Evolutionary conservation across 805 yeast species (phyloP), one percentile per base, ranked within the genome.

Genomic region (Yamadazyma laniorum): DNA sequence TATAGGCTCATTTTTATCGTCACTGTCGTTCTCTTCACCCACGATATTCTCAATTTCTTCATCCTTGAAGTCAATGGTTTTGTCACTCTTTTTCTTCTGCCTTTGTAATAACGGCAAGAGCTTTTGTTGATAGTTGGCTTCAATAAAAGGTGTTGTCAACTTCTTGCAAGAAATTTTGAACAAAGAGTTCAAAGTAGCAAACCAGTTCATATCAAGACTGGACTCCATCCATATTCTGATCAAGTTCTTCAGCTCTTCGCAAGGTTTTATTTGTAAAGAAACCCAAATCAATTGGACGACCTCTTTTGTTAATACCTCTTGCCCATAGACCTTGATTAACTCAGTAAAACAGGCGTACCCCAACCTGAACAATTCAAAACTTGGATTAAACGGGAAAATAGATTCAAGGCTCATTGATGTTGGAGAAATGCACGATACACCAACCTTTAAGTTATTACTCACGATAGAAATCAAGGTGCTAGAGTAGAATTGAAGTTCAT

Each of bases 261-360:
- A 74, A 2, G 62, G 61, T 70, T 79, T 45, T 65, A 72, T 25
- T 68, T 67, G 63, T 66, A 69, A 62, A 7, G 69, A 76, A 6
- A 78, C 63, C 93, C 93, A 86, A 5, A 82, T 60, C 18, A 75
- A 63, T 29, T 65, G 70, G 28, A 79, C 79, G 5, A 80, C 53
- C 2, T 69, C 71, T 11, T 62, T 56, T 2, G 62, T 53, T 39
- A 82, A 68, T 1, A 74, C 52, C 3, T 59, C 58, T 13, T 74
- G 72, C 2, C 77, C 74, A 32, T 47, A 56, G 0, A 79, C 67
- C 45, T 78, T 77, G 23, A 79, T 64, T 21, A 84, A 50, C 49
- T 83, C 85, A 19, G 68, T 71, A 37, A 81, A 65, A n/a, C 85
- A 73, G 23, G 66, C 72, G 35, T 79, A 71, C 1, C 82, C 77